These are phyloP conservation scores for Hygrophila difformis DNA, from an alignment of 257 asterid genomes.

Conservation along the genomic window DNA sequence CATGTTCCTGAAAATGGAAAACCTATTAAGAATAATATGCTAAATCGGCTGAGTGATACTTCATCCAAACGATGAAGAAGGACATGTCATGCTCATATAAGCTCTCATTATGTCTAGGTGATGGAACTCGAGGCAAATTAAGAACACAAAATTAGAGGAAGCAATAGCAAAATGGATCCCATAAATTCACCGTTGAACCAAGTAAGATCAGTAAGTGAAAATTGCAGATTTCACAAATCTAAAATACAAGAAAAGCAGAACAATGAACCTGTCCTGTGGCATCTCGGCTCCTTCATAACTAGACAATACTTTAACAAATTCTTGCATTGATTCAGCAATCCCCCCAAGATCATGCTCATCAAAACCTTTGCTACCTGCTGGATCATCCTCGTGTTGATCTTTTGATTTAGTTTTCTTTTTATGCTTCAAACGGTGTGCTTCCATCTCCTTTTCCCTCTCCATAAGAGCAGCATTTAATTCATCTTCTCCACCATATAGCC, in stretches of 20 bases:
- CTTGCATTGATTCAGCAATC: slow-evolving; percentile 81
- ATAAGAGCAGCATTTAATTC: slow-evolving; percentile 73
- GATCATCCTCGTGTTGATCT: slow-evolving; percentile 41
- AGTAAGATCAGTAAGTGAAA: slow-evolving; percentile 9
- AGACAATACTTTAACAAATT: slow-evolving; percentile 59
- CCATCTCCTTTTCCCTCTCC: slow-evolving; percentile 92
- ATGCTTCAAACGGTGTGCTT: slow-evolving; percentile 42
- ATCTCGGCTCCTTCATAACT: slow-evolving; percentile 92
- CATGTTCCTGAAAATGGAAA: slow-evolving; percentile 30
- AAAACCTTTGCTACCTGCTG: slow-evolving; percentile 30
- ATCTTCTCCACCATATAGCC: slow-evolving; percentile 90
- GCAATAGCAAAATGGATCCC: neutral
- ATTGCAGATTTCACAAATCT: neutral
- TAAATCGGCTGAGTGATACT: neutral
- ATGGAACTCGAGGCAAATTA: neutral
- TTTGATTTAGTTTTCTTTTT: slow-evolving; percentile 53
- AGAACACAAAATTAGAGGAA: slow-evolving; percentile 1
- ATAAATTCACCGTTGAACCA: slow-evolving; percentile 3
- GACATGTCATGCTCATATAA: neutral
- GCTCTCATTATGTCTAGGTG: neutral
- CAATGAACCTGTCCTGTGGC: slow-evolving; percentile 54
- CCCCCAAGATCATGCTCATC: slow-evolving; percentile 64
- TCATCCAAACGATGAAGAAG: slow-evolving; percentile 9
- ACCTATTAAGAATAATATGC: slow-evolving; percentile 3
- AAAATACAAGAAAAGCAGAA: slow-evolving; percentile 11